Evolutionary conservation across 345 rosid species (phyloP).

Genomic region (Jatropha curcas): DNA sequence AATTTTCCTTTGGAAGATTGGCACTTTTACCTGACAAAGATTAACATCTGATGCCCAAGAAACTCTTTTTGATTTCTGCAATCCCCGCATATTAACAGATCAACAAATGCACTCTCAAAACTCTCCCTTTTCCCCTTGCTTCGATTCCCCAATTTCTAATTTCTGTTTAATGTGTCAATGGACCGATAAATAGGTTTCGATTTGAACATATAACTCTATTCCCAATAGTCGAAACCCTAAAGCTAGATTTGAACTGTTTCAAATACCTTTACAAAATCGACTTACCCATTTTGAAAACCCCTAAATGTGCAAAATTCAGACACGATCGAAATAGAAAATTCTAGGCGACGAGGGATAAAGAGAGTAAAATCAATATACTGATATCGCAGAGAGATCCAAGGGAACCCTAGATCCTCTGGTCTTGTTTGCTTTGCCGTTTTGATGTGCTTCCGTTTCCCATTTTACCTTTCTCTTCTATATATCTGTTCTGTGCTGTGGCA

Average conservation of each 20-base stretch:
- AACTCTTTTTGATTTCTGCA: constrained; percentile 79
- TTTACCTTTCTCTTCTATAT: neutral
- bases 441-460: constrained; percentile 1
- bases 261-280: constrained; percentile 8
- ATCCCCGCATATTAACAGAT: constrained; percentile 72
- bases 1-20: neutral
- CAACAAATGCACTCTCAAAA: constrained; percentile 16
- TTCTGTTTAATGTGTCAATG: constrained; percentile 21
- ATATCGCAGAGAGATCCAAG: constrained; percentile 42
- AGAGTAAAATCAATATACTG: neutral
- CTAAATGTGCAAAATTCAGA: constrained; percentile 17
- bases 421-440: constrained; percentile 26
- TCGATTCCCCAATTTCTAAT: constrained; percentile 30
- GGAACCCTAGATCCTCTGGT: constrained; percentile 68
- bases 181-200: constrained; percentile 14
- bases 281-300: constrained; percentile 29
- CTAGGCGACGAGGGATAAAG: neutral
- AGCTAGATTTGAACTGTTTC: constrained; percentile 13
- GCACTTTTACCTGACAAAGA: constrained; percentile 90
- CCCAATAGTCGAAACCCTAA: constrained; percentile 24
- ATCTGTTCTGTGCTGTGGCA: neutral
- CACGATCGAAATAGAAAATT: neutral
- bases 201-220: neutral
- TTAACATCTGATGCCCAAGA: constrained; percentile 92
- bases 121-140: constrained; percentile 26